Base-by-base conservation (phyloP, 2,329 filamentous ascomycete genomes). In the Aureobasidium uvarum region DNA sequence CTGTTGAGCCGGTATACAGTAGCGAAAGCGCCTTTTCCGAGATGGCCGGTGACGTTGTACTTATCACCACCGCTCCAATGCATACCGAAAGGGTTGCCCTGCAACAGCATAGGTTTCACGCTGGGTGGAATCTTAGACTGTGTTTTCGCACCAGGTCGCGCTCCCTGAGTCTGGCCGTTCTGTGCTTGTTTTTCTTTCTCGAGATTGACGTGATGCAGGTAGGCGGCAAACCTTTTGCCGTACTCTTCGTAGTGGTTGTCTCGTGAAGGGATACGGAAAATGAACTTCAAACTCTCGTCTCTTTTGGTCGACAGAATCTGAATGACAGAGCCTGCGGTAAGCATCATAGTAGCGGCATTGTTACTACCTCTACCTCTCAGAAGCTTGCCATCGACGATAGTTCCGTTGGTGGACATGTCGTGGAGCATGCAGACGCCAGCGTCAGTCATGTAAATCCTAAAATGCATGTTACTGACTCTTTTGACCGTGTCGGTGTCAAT, bases 391-490 rank as follows among this genome's bases (percentile, higher is more conserved):
- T 98, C 93, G 65, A 98, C 91, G 67, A 91, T 82, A 4, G 95
- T 98, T 33, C 95, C 95, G 72, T 98, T 99, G n/a, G 92, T 97
- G 0, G 95, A 98, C 74, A 88, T 85, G 74, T 99, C 95, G 75
- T 96, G 89, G 14, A 98, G 81, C 92, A 99, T 96, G 69, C 97
- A 83, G 65, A 90, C 88, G 33, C 90, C 91, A 68, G 91, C 86
- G n/a, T 87, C 81, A 71, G 96, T 99, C 71, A 96, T 83, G 73
- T 89, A 96, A 68, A 99, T 96, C 62, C 92, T 89, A 75, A 98
- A 99, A 75, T 99, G 95, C n/a, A 90, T 84, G 74, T 98, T 97
- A 80, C 94, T 98, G 67, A 99, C 84, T 50, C 90, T 85, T 74
- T 86, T 89, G 62, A 85, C 80, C 0, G 85, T 84, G 69, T 94